phyloP scores from a whole-genome alignment of 306 rosid genomes.

The Vicia villosa region DNA sequence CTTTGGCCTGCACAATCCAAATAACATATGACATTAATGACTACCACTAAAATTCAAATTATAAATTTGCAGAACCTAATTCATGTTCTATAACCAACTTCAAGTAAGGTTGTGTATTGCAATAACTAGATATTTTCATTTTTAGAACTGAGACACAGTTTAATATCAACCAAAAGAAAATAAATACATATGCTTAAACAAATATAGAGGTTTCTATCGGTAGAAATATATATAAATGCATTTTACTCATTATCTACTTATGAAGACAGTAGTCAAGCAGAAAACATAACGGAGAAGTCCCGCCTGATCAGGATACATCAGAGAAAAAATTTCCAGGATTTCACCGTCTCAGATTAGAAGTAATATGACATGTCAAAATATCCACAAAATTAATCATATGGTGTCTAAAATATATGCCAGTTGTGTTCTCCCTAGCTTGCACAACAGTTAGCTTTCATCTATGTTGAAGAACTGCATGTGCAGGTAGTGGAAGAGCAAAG shows the following conservation, averaged over 20 bases:
- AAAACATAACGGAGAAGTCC: slow-evolving; percentile 20
- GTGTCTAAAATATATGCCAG: slow-evolving; percentile 17
- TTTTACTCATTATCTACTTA: slow-evolving; percentile 20
- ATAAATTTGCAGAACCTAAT: background rate
- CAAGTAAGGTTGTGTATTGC: background rate
- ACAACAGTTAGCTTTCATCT: slow-evolving; percentile 13
- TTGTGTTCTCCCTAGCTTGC: slow-evolving; percentile 24
- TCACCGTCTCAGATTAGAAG: slow-evolving; percentile 17
- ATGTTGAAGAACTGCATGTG: slow-evolving; percentile 22
- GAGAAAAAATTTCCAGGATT: slow-evolving; percentile 17
- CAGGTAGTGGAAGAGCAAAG: slow-evolving; percentile 9
- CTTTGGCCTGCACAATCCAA: slow-evolving; percentile 58
- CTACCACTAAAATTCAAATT: background rate
- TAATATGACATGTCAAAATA: slow-evolving; percentile 22
- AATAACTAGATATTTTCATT: background rate
- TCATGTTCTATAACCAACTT: slow-evolving; percentile 4
- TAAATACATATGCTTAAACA: background rate
- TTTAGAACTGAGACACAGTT: background rate
- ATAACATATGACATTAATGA: slow-evolving; percentile 28
- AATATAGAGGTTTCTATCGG: background rate
- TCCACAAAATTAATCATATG: slow-evolving; percentile 18
- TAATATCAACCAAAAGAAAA: slow-evolving; percentile 27
- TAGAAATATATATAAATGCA: slow-evolving; percentile 1
- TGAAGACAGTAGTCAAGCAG: slow-evolving; percentile 23
- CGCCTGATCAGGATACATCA: slow-evolving; percentile 25